Percentiles rank a stretch among this genome's conserved stretches.
These are phyloP conservation scores for Sporisorium reilianum DNA, from an alignment of 1,284 basidiomycete genomes.

Conservation along the genomic window DNA sequence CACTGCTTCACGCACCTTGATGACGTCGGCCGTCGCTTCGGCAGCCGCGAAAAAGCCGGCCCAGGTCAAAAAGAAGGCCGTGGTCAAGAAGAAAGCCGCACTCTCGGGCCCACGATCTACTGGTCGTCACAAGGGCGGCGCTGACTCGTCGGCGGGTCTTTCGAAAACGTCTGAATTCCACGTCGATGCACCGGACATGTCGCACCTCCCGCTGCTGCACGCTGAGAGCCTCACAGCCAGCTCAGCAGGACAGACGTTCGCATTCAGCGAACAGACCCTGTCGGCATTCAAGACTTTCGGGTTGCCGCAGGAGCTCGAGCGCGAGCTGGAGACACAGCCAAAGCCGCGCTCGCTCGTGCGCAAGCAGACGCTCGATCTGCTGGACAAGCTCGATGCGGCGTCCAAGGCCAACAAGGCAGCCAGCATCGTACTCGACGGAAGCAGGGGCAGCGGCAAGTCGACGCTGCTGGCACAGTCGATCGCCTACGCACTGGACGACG, in stretches of 20 bases:
- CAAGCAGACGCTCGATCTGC: constrained; percentile 55
- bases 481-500: constrained; percentile 77
- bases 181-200: constrained; percentile 55
- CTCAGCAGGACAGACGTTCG: constrained; percentile 46
- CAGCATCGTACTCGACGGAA: constrained; percentile 72
- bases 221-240: constrained; percentile 44
- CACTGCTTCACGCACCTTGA: constrained; percentile 23
- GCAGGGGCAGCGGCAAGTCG: constrained; percentile 84
- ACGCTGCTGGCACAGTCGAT: constrained; percentile 83
- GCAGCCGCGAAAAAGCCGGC: constrained; percentile 52
- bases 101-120: constrained; percentile 52
- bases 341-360: constrained; percentile 55
- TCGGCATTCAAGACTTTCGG: constrained; percentile 56
- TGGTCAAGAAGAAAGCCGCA: constrained; percentile 55
- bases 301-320: constrained; percentile 54
- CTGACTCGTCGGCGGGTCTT: constrained; percentile 46
- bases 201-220: constrained; percentile 49
- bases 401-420: constrained; percentile 24
- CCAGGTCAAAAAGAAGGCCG: constrained; percentile 59
- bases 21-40: constrained; percentile 20
- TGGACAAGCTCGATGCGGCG: constrained; percentile 52
- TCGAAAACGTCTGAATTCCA: constrained; percentile 53
- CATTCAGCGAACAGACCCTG: constrained; percentile 50
- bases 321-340: constrained; percentile 47
- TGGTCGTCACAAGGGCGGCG: constrained; percentile 58